phyloP scores from a whole-genome alignment of 345 rosid species.

The Eucalyptus sp. region DNA sequence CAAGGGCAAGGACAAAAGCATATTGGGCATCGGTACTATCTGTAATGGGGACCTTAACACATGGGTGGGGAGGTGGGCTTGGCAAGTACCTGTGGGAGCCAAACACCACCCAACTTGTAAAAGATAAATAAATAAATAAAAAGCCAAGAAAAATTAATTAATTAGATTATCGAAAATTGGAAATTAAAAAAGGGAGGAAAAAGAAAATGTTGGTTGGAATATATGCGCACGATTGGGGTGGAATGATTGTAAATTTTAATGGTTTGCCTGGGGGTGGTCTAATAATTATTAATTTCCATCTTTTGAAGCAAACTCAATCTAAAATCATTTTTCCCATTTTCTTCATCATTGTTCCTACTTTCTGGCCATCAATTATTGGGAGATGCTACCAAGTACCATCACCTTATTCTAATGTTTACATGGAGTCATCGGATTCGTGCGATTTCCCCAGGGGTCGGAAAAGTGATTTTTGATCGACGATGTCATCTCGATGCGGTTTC shows the following conservation, averaged over 20 bases:
- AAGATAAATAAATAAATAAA: slow-evolving; percentile 9
- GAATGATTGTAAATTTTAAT: neutral
- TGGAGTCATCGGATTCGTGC: neutral
- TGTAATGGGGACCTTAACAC: slow-evolving; percentile 73
- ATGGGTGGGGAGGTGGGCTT: slow-evolving; percentile 39
- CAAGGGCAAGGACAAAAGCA: neutral
- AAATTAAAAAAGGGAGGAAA: neutral
- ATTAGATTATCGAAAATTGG: neutral
- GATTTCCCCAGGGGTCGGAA: neutral
- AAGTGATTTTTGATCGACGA: neutral
- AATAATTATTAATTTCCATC: neutral
- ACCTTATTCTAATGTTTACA: neutral
- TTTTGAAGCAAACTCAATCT: neutral
- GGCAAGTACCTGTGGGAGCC: slow-evolving; percentile 46
- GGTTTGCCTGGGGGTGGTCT: neutral
- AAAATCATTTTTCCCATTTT: neutral
- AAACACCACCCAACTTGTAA: neutral
- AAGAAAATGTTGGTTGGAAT: slow-evolving; percentile 34
- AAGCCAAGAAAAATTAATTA: slow-evolving; percentile 21
- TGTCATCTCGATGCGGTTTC: neutral
- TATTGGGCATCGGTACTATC: slow-evolving; percentile 18
- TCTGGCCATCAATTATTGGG: neutral
- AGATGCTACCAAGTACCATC: neutral
- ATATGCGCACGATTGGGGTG: slow-evolving; percentile 17
- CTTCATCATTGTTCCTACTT: neutral